Evolutionary conservation across 495 filamentous ascomycete genomes (phyloP), one percentile per base, ranked within the genome.

Genomic region (Choiromyces venosus): DNA sequence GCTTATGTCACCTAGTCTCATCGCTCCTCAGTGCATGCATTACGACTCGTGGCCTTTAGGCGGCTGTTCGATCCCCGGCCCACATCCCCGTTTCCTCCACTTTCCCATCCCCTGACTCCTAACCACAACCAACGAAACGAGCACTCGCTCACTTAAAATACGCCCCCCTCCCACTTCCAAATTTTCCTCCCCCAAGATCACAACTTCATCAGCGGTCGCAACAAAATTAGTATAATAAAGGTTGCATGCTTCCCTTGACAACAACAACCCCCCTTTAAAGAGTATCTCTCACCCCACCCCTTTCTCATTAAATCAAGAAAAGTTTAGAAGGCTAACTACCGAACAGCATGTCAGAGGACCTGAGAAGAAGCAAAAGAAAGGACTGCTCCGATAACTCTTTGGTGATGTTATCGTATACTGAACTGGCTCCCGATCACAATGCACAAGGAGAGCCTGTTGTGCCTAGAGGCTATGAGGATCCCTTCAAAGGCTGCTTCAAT

Each of bases 11-110:
- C 52, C 52, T 3, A 4, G 52, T 56, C 52, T 29, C n/a, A 56
- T 56, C 52, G 52, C 52, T 56, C n/a, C 52, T 29, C 52, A 29
- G 25, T 29, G n/a, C 52, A 25, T 29, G 52, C 10, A 29, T 56
- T 56, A 25, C 52, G n/a, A 56, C 52, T 29, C 52, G 52, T 56
- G 52, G 52, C 52, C 25, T 56, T 56, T 56, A 56, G 52, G 52
- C 52, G 46, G 46, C 46, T 56, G 46, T 56, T 56, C 46, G 25
- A 29, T 12, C 46, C n/a, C 46, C 46, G 21, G 21, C 16, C n/a
- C 21, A 56, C 46, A 56, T n/a, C 46, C 46, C 4, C 46, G 52
- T 29, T 29, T 14, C 52, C 52, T 56, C 52, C 52, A 29, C n/a
- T 14, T 56, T 56, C 1, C n/a, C 52, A 56, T 29, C 52, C 10